Conservation (phyloP, 2,329 filamentous ascomycete species). For the Curvularia spicifera region DNA sequence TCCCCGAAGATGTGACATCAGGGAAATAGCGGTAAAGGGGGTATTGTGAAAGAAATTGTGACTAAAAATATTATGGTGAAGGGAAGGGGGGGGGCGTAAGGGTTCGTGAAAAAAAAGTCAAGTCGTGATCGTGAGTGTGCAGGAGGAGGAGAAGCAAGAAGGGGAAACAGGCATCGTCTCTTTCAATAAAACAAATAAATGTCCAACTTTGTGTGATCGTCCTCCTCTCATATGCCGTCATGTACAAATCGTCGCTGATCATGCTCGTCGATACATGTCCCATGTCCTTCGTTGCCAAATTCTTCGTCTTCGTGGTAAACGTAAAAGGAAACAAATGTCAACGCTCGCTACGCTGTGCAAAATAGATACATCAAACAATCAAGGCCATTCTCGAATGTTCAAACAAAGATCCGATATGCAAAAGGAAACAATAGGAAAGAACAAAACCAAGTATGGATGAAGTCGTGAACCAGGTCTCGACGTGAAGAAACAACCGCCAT, state of each 20-base stretch:
- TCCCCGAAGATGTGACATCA: not conserved
- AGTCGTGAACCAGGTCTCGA: constrained; percentile 26
- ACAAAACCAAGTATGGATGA: constrained; percentile 13
- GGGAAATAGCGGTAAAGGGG: constrained; percentile 12
- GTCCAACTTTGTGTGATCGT: constrained; percentile 10
- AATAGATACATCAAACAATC: constrained; percentile 25
- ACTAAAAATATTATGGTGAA: constrained; percentile 4
- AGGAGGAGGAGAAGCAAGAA: constrained; percentile 6
- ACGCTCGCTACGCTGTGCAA: constrained; percentile 47
- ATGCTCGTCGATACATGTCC: constrained; percentile 30
- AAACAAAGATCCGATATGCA: constrained; percentile 3
- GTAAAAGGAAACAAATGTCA: constrained; percentile 35
- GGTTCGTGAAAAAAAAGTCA: not conserved
- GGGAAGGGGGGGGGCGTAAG: constrained; percentile 3
- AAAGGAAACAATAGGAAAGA: constrained; percentile 24
- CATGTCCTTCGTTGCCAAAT: constrained; percentile 20
- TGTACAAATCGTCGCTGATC: constrained; percentile 20
- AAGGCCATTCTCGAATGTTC: constrained; percentile 37
- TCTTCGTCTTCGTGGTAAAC: constrained; percentile 26
- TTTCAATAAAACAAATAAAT: constrained; percentile 21
- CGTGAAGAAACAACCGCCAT: constrained; percentile 38
- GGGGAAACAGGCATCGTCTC: constrained; percentile 18
- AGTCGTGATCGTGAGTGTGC: constrained; percentile 6
- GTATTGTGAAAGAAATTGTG: constrained; percentile 21
- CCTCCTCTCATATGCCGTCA: constrained; percentile 20